These are phyloP conservation scores for Talaromyces rugulosus DNA, from an alignment of 2,329 filamentous ascomycete genomes.

Conservation along the genomic window DNA sequence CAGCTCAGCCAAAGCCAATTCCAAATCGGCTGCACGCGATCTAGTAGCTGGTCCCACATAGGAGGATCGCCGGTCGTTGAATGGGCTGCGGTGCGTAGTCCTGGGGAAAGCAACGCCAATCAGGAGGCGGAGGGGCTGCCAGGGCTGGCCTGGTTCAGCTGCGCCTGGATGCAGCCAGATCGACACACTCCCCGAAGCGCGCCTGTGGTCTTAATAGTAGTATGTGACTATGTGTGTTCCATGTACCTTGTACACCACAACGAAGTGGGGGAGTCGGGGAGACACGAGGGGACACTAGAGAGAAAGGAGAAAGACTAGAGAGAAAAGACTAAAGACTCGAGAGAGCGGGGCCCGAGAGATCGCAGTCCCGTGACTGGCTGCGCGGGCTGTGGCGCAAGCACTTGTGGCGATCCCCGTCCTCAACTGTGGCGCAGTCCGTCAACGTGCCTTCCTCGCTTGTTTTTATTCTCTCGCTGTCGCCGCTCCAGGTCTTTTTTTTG, in stretches of 20 bases:
- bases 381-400: neutral
- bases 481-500: neutral
- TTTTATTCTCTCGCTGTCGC: neutral
- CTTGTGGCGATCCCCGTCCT: neutral
- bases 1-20: neutral
- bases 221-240: no score
- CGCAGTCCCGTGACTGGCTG: neutral
- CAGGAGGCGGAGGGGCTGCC: neutral
- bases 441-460: neutral
- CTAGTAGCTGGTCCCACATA: neutral
- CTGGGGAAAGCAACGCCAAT: neutral
- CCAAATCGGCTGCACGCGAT: constrained; percentile 1
- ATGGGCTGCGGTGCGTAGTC: neutral
- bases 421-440: neutral
- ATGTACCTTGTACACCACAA: no score
- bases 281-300: no score
- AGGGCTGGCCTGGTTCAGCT: neutral
- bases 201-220: neutral
- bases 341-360: neutral
- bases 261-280: no score
- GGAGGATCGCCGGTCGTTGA: neutral
- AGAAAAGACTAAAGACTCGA: neutral
- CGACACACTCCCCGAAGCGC: neutral
- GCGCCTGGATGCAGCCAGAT: neutral
- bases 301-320: neutral